Evolutionary conservation across 352 stramenopile genomes (phyloP).

Genomic region (Globisporangium middletonii): DNA sequence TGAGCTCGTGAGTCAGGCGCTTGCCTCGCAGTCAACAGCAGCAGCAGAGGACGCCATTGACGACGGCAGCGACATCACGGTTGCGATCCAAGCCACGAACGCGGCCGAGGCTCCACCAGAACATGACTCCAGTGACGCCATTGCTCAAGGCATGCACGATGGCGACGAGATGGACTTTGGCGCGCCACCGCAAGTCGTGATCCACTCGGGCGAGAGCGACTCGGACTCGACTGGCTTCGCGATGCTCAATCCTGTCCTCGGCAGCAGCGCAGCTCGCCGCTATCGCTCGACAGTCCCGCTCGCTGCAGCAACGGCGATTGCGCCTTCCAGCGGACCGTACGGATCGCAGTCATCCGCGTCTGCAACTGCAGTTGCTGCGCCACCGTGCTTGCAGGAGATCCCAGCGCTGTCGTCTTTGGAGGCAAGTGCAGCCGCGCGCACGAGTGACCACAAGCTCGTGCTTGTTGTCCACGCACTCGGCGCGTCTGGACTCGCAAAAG

Average conservation of each 20-base stretch:
- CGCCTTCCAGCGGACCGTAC: not conserved
- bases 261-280: not conserved
- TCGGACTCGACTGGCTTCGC: conserved; percentile 48
- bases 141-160: not conserved
- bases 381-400: conserved; percentile 42
- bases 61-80: conserved; percentile 42
- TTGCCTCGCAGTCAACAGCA: not conserved
- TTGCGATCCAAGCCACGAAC: conserved; percentile 28
- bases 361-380: not conserved
- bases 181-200: conserved; percentile 50
- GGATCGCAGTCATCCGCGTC: not conserved
- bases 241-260: conserved; percentile 64
- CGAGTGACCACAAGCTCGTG: conserved; percentile 13
- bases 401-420: conserved; percentile 15
- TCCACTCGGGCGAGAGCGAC: conserved; percentile 67
- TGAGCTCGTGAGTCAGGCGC: not conserved
- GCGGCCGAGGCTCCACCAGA: not conserved
- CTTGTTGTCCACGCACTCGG: conserved; percentile 58
- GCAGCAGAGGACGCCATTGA: conserved; percentile 4
- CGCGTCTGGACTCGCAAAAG: conserved; percentile 48
- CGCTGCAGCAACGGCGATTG: not conserved
- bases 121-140: not conserved
- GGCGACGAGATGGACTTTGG: conserved; percentile 22
- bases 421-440: not conserved
- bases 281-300: conserved; percentile 9